Percentiles rank a stretch among this genome's conserved stretches.
Conservation (phyloP, 2,329 filamentous ascomycete genomes). For the Chaetomiaceae sp. region DNA sequence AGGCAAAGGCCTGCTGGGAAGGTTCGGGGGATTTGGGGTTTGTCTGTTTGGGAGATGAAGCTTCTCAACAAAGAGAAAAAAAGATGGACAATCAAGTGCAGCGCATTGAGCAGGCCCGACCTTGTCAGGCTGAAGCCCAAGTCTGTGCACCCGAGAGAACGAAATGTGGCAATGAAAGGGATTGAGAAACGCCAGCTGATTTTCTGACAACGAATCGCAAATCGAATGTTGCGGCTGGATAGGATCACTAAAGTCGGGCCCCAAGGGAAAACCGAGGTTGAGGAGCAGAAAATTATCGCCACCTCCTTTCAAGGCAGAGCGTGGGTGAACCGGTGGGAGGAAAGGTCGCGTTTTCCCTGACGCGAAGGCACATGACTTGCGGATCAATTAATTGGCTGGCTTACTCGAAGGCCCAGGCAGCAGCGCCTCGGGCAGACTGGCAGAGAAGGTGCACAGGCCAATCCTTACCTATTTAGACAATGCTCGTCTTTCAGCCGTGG, state of each 20-base stretch:
- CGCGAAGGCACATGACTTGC: constrained; percentile 26
- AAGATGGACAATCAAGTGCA: neutral
- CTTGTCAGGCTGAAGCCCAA: neutral
- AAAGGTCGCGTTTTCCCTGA: constrained; percentile 20
- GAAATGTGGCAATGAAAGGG: neutral
- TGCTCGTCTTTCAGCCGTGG: neutral
- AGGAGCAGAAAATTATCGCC: no score
- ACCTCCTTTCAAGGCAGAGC: constrained; percentile 7
- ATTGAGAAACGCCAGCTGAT: neutral
- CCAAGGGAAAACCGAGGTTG: no score
- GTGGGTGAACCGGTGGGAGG: constrained; percentile 7
- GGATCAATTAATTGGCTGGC: constrained; percentile 12
- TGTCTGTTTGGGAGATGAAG: neutral
- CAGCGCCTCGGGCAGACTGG: constrained; percentile 11
- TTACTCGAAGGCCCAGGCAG: constrained; percentile 13
- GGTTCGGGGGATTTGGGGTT: neutral
- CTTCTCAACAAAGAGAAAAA: constrained; percentile 5
- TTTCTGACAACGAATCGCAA: neutral
- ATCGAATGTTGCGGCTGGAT: neutral
- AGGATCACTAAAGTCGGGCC: no score
- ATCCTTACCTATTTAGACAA: neutral
- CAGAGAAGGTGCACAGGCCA: no score
- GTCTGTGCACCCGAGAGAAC: neutral
- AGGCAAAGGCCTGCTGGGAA: neutral
- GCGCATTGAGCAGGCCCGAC: neutral